Evolutionary conservation across 768 basidiomycete genomes (phyloP).

Genomic region (Chalciporus piperatus): DNA sequence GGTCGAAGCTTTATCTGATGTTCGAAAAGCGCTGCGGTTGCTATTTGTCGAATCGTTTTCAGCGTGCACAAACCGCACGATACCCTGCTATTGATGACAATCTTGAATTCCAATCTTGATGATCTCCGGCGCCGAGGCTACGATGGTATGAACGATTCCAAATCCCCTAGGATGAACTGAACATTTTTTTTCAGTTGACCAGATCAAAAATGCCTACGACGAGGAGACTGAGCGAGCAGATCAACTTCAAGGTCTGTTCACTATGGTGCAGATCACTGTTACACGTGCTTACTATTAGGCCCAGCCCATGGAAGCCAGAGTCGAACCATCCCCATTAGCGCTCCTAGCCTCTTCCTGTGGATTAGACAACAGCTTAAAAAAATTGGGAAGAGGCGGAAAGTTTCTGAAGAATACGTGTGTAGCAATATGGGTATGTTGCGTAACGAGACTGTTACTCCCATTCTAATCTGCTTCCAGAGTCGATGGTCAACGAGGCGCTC

Average conservation of each 20-base stretch:
- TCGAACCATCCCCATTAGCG: too few relatives aligned
- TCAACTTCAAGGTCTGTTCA: neutral
- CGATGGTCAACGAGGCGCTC: constrained; percentile 3
- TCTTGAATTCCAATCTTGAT: constrained; percentile 82
- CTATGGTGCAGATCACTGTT: too few relatives aligned
- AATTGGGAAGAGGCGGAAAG: neutral
- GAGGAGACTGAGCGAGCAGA: neutral
- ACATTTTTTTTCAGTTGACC: constrained; percentile 6
- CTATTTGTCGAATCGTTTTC: constrained; percentile 74
- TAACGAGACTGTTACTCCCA: neutral
- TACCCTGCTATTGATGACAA: constrained; percentile 82
- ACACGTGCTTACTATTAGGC: neutral
- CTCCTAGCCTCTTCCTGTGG: too few relatives aligned
- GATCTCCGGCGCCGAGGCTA: constrained; percentile 77
- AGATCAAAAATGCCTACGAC: neutral
- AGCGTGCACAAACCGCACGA: constrained; percentile 76
- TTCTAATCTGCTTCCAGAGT: neutral
- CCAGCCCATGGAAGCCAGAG: too few relatives aligned
- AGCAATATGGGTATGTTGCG: constrained; percentile 3
- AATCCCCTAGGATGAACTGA: neutral
- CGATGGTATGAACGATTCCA: constrained; percentile 47
- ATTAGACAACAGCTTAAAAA: too few relatives aligned
- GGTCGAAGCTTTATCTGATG: neutral
- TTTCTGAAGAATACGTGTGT: neutral
- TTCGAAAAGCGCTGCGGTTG: constrained; percentile 65